Conservation (phyloP, 306 rosid genomes). For the Malus fusca region DNA sequence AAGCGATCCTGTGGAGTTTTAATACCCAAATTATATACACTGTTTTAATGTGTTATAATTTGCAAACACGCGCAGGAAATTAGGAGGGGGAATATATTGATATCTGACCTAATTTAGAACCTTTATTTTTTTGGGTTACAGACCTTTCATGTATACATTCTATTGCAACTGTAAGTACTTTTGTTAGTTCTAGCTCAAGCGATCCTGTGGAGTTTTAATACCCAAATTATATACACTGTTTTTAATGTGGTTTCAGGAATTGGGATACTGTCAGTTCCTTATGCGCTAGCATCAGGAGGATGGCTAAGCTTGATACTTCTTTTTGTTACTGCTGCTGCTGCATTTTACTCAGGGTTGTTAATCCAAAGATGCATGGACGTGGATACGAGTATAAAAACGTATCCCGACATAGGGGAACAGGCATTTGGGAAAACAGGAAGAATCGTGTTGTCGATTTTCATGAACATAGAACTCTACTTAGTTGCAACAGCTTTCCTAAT, state of each 20-base stretch:
- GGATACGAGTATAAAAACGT: conserved; percentile 31
- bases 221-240: neutral
- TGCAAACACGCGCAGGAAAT: too few species aligned
- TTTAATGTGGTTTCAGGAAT: conserved; percentile 34
- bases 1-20: neutral
- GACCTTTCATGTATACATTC: too few species aligned
- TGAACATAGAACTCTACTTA: conserved; percentile 52
- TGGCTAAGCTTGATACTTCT: conserved; percentile 53
- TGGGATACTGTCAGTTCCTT: conserved; percentile 58
- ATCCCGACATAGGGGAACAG: conserved; percentile 48
- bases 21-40: neutral
- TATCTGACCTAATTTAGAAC: too few species aligned
- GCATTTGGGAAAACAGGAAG: conserved; percentile 59
- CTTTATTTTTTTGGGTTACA: too few species aligned
- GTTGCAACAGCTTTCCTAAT: conserved; percentile 52
- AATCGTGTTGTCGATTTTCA: conserved; percentile 25
- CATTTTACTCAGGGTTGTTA: conserved; percentile 43
- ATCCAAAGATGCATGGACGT: conserved; percentile 53
- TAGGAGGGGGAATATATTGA: too few species aligned
- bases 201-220: neutral
- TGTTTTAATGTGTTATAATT: neutral
- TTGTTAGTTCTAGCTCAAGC: too few species aligned
- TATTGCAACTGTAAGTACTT: too few species aligned
- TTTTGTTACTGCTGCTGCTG: conserved; percentile 19
- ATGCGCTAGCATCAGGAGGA: conserved; percentile 66